These are phyloP conservation scores for Diplodia sapinea DNA, from an alignment of 2,329 filamentous ascomycete genomes.

Conservation along the genomic window DNA sequence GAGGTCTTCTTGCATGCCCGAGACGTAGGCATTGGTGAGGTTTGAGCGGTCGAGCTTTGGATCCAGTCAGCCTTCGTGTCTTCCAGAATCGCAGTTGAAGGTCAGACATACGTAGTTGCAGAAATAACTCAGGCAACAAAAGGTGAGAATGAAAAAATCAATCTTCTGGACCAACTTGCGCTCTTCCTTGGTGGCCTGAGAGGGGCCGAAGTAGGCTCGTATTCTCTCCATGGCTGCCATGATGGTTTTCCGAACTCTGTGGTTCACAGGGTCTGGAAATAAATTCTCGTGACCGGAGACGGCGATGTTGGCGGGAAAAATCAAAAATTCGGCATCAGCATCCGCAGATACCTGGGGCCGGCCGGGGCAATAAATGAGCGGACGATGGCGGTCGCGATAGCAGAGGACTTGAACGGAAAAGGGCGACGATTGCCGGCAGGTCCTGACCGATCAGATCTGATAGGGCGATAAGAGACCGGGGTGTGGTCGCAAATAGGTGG, in stretches of 20 bases:
- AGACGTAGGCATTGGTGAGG: constrained; percentile 51
- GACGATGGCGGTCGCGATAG: background rate
- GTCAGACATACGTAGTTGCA: constrained; percentile 37
- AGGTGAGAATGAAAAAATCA: constrained; percentile 69
- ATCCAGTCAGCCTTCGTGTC: constrained; percentile 30
- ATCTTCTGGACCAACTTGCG: constrained; percentile 61
- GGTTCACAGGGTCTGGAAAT: background rate
- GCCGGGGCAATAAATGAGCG: constrained; percentile 5
- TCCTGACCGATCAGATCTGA: constrained; percentile 10
- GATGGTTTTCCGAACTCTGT: background rate
- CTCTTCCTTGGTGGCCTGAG: constrained; percentile 47
- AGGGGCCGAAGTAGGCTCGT: constrained; percentile 43
- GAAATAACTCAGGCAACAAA: constrained; percentile 62
- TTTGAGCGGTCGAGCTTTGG: constrained; percentile 48
- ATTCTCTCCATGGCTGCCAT: constrained; percentile 13
- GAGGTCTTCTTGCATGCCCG: constrained; percentile 52
- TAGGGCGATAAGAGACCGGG: constrained; percentile 26
- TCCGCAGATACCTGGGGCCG: background rate
- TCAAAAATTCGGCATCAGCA: constrained; percentile 22
- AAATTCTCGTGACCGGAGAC: background rate
- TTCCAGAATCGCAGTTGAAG: background rate
- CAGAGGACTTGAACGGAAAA: background rate
- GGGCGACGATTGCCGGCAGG: constrained; percentile 18
- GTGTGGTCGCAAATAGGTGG: constrained; percentile 9
- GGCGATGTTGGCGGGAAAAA: constrained; percentile 20